Evolutionary conservation across 2,329 filamentous ascomycete species (phyloP).

Genomic region (Orbilia brochopaga): DNA sequence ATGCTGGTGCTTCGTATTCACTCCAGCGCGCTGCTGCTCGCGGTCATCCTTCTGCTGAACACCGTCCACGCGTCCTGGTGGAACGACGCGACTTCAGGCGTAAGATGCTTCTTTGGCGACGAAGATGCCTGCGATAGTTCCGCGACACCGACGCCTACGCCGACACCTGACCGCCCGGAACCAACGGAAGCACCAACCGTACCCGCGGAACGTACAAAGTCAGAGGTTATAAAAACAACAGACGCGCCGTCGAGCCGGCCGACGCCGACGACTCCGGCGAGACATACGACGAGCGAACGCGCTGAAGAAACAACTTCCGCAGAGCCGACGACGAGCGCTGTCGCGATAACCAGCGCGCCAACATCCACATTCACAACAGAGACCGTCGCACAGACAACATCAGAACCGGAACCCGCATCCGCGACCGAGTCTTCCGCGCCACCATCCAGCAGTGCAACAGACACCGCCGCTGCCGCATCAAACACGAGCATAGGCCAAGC

Average conservation of each 20-base stretch:
- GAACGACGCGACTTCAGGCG: conserved; percentile 22
- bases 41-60: conserved; percentile 23
- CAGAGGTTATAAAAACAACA: conserved; percentile 6
- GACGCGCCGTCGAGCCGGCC: conserved; percentile 14
- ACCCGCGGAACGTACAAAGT: conserved; percentile 22
- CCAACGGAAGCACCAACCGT: conserved; percentile 22
- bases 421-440: not conserved
- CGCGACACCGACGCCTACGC: conserved; percentile 13
- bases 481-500: conserved; percentile 13
- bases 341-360: conserved; percentile 19
- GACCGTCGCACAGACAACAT: conserved; percentile 2
- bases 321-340: conserved; percentile 17
- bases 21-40: conserved; percentile 22
- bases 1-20: conserved; percentile 15
- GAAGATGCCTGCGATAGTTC: conserved; percentile 19
- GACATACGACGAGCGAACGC: conserved; percentile 19
- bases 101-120: conserved; percentile 48
- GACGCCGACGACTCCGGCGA: conserved; percentile 8
- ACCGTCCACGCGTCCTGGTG: conserved; percentile 28
- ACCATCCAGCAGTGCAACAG: conserved; percentile 1
- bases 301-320: not conserved
- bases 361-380: conserved; percentile 17
- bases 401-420: not conserved
- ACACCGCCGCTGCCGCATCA: conserved; percentile 11
- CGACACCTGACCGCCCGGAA: not conserved